Conservation (phyloP, 2,329 filamentous ascomycete species). For the Venturia aucupariae region DNA sequence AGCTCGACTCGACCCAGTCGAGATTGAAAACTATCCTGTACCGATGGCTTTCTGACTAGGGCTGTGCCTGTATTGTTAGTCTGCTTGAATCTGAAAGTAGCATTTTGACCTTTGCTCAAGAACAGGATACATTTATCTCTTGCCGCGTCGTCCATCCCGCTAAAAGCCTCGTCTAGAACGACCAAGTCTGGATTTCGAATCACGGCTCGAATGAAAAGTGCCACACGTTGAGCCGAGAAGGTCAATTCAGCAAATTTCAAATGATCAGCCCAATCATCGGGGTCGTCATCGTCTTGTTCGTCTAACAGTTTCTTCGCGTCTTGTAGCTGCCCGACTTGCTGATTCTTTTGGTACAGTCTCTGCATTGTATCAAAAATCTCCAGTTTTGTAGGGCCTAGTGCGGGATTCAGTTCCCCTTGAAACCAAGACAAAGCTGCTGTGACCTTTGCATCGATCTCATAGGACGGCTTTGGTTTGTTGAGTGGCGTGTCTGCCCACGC, state of each 20-base stretch:
- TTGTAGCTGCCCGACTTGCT: not conserved
- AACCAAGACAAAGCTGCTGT: conserved; percentile 70
- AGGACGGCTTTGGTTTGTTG: conserved; percentile 55
- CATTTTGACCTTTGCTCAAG: conserved; percentile 44
- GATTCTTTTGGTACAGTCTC: not conserved
- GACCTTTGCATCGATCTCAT: conserved; percentile 49
- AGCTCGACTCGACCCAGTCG: conserved; percentile 41
- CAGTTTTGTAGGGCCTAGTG: conserved; percentile 14
- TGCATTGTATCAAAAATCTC: not conserved
- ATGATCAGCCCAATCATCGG: conserved; percentile 53
- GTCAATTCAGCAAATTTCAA: conserved; percentile 63
- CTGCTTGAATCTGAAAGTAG: conserved; percentile 20
- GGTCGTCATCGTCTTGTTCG: not conserved
- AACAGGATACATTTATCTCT: conserved; percentile 84
- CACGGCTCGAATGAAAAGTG: conserved; percentile 60
- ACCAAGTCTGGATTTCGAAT: conserved; percentile 38
- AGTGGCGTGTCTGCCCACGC: conserved; percentile 88
- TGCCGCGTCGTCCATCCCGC: conserved; percentile 45
- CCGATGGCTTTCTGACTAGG: conserved; percentile 27
- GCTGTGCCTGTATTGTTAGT: too few relatives aligned
- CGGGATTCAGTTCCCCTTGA: conserved; percentile 62
- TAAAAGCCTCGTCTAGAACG: conserved; percentile 43
- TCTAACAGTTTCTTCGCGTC: not conserved
- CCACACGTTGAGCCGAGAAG: conserved; percentile 75
- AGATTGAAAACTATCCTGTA: conserved; percentile 30